Evolutionary conservation across 2,329 filamentous ascomycete genomes (phyloP), one percentile per base, ranked within the genome.

Genomic region (Fusarium sp.): DNA sequence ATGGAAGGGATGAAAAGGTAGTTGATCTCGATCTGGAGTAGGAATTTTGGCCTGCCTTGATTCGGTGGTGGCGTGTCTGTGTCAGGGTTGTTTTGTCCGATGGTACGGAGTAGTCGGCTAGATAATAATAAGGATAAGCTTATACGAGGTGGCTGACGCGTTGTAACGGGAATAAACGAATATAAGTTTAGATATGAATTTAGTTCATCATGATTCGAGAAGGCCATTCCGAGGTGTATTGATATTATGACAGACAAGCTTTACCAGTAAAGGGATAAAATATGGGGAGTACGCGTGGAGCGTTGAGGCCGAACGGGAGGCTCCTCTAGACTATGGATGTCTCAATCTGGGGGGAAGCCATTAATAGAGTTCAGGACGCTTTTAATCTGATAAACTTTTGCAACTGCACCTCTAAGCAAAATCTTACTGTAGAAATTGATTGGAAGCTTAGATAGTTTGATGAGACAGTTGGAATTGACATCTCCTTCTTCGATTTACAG

Each of bases 221-320:
- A 11, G 55, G 15, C 27, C 41, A 49, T 38, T 41, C 41, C 19
- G 23, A 51, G 38, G 19, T 45, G 61, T 35, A 33, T 41, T 27
- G 16, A 16, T 51, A 21, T 21, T 21, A 35, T 39, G 38, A 56
- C 48, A 69, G 38, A 56, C 48, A 69, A 71, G 54, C 48, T 60
- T 56, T 51, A 38, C 25, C 38, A 46, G 29, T 44, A 45, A 60
- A 44, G 48, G 56, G 31, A 54, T 27, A 39, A 66, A 66, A 27
- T 73, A 73, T 65, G 67, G 70, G 42, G 57, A 65, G 63, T 45
- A 72, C 70, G 71, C 60, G 67, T 56, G 67, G 71, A 73, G 48
- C 58, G 25, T 65, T 46, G 58, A 42, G 51, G 18, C 33, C 16
- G 19, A 51, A 44, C n/a, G 23, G 42, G 42, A 29, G 21, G 35